phyloP scores from a whole-genome alignment of 2,329 filamentous ascomycete genomes.

The Simplicillium aogashimaense region DNA sequence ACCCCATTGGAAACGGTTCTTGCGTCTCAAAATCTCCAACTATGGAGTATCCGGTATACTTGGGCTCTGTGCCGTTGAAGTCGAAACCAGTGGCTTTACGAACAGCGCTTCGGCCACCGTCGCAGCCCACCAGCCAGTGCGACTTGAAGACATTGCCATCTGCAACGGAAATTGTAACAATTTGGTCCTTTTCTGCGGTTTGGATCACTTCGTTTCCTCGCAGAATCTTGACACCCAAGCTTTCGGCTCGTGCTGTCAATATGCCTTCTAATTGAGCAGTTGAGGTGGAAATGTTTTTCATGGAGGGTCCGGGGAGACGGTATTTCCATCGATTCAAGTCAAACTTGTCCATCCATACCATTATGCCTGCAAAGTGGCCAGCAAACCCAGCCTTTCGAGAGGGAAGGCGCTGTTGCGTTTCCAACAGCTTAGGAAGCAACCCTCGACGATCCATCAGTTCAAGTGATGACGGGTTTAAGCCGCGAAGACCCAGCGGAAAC shows the following conservation, averaged over 20 bases:
- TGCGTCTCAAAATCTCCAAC: slow-evolving; percentile 21
- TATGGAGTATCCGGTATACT: slow-evolving; percentile 23
- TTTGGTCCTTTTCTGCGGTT: slow-evolving; percentile 12
- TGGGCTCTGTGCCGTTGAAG: slow-evolving; percentile 24
- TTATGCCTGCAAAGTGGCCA: slow-evolving; percentile 22
- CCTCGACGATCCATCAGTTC: slow-evolving; percentile 28
- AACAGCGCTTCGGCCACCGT: slow-evolving; percentile 28
- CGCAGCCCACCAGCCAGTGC: slow-evolving; percentile 30
- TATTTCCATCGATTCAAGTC: slow-evolving; percentile 19
- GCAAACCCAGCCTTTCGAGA: slow-evolving; percentile 14
- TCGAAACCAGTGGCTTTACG: slow-evolving; percentile 24
- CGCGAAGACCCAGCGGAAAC: slow-evolving; percentile 16
- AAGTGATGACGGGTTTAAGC: slow-evolving; percentile 21
- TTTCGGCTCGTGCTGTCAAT: slow-evolving; percentile 12
- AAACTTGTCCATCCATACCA: slow-evolving; percentile 15
- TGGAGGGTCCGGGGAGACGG: slow-evolving; percentile 17
- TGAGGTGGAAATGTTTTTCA: slow-evolving; percentile 10
- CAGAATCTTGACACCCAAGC: slow-evolving; percentile 17
- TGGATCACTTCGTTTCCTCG: slow-evolving; percentile 13
- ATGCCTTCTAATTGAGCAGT: slow-evolving; percentile 14
- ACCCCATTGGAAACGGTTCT: slow-evolving; percentile 16
- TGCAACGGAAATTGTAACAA: slow-evolving; percentile 11
- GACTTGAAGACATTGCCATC: slow-evolving; percentile 10
- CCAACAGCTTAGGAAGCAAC: slow-evolving; percentile 18
- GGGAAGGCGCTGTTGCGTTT: slow-evolving; percentile 5